phyloP scores from a whole-genome alignment of 768 basidiomycete species.

The Filobasidium floriforme region DNA sequence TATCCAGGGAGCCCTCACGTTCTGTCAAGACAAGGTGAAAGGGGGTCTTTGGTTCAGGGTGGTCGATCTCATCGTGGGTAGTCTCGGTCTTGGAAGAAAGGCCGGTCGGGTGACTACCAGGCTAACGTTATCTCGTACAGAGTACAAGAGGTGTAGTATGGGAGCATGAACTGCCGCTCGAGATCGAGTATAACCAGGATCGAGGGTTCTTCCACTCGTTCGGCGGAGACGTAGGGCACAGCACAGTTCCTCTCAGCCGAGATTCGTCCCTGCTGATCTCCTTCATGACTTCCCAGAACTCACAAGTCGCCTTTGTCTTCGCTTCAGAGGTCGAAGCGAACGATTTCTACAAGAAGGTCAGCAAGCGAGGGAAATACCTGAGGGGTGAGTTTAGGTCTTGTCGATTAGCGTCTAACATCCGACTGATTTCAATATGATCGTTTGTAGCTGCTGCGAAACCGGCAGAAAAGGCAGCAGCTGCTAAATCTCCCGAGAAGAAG shows the following conservation, averaged over 20 bases:
- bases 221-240: conserved; percentile 69
- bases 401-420: too few relatives aligned
- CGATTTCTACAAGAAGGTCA: conserved; percentile 76
- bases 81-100: too few relatives aligned
- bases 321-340: conserved; percentile 77
- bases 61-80: conserved; percentile 59
- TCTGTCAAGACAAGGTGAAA: conserved; percentile 57
- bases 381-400: conserved; percentile 43
- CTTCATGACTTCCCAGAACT: conserved; percentile 54
- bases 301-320: conserved; percentile 87
- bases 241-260: not conserved
- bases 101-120: not conserved
- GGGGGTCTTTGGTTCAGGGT: conserved; percentile 62
- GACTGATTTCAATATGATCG: conserved; percentile 12
- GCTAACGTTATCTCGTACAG: conserved; percentile 27
- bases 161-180: conserved; percentile 83
- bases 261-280: not conserved
- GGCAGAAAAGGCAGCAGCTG: conserved; percentile 12
- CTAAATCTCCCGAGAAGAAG: conserved; percentile 29
- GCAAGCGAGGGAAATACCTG: conserved; percentile 56
- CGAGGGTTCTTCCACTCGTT: conserved; percentile 88
- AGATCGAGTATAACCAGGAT: conserved; percentile 73
- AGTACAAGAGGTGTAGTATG: conserved; percentile 83
- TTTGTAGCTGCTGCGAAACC: conserved; percentile 15
- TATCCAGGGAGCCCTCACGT: conserved; percentile 73